phyloP scores from a whole-genome alignment of 495 filamentous ascomycete genomes.

The Sporormia fimetaria region DNA sequence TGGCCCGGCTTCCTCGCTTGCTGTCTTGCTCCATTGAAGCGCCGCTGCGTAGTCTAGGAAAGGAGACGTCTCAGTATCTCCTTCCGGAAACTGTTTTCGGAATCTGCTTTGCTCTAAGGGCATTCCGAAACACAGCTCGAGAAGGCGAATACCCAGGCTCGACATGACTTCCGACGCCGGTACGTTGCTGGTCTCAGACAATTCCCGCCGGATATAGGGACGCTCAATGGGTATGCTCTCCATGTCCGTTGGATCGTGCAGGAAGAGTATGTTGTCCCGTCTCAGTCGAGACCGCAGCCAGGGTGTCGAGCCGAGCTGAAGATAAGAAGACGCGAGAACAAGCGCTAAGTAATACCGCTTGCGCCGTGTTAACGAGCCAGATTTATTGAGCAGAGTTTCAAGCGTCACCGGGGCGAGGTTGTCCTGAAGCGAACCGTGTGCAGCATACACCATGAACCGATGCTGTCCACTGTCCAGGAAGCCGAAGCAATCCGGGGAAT shows the following conservation, averaged over 20 bases:
- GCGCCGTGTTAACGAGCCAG: constrained; percentile 18
- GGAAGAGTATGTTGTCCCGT: constrained; percentile 22
- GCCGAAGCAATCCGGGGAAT: constrained; percentile 13
- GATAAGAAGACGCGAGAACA: constrained; percentile 23
- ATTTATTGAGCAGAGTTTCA: constrained; percentile 16
- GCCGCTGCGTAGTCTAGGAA: constrained; percentile 27
- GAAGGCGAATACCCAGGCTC: constrained; percentile 32
- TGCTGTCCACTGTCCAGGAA: constrained; percentile 16
- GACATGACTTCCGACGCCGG: constrained; percentile 10
- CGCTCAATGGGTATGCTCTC: constrained; percentile 15
- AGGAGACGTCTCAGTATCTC: constrained; percentile 7
- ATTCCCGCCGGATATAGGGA: constrained; percentile 25
- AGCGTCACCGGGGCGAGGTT: constrained; percentile 17
- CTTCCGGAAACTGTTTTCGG: constrained; percentile 10
- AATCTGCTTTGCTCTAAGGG: constrained; percentile 21
- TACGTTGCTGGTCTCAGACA: constrained; percentile 6
- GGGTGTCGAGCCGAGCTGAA: constrained; percentile 21
- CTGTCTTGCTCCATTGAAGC: constrained; percentile 25
- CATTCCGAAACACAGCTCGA: constrained; percentile 34
- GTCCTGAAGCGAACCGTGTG: background rate
- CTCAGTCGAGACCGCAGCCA: constrained; percentile 17
- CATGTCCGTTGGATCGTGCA: constrained; percentile 8
- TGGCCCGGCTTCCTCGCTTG: constrained; percentile 29
- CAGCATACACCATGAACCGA: constrained; percentile 23
- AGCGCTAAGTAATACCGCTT: constrained; percentile 27